These are phyloP conservation scores for Fomitopsis schrenkii DNA, from an alignment of 1,284 basidiomycete species.

Conservation along the genomic window DNA sequence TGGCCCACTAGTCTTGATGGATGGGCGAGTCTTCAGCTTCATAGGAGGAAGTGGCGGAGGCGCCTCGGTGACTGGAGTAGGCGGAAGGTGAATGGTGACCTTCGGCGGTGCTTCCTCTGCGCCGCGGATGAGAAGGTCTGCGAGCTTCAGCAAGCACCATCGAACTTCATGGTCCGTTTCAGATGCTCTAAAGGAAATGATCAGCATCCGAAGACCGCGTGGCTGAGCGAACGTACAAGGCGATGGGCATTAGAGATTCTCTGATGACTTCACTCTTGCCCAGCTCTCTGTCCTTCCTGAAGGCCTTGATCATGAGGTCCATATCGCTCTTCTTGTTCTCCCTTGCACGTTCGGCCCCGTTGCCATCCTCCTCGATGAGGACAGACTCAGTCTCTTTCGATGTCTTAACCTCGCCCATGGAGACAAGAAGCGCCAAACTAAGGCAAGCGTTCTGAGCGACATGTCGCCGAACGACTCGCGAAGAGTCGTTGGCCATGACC, in stretches of 20 bases:
- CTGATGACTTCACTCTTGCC: conserved; percentile 80
- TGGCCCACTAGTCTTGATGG: conserved; percentile 39
- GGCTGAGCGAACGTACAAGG: conserved; percentile 52
- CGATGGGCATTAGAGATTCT: conserved; percentile 77
- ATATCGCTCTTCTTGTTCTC: conserved; percentile 79
- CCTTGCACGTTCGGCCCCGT: conserved; percentile 61
- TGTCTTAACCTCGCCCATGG: conserved; percentile 86
- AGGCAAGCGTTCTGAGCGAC: conserved; percentile 86
- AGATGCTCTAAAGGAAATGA: conserved; percentile 45
- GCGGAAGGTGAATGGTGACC: conserved; percentile 80
- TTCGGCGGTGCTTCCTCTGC: conserved; percentile 83
- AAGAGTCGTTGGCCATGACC: conserved; percentile 87
- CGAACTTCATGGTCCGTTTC: conserved; percentile 85
- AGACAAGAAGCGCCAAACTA: conserved; percentile 82
- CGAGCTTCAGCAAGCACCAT: conserved; percentile 89
- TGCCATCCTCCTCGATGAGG: conserved; percentile 84
- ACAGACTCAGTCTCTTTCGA: conserved; percentile 73
- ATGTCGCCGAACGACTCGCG: conserved; percentile 78
- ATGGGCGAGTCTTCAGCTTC: conserved; percentile 41
- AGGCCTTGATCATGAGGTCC: conserved; percentile 75
- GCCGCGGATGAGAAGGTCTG: conserved; percentile 85
- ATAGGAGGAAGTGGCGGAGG: conserved; percentile 48
- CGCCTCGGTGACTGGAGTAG: conserved; percentile 66
- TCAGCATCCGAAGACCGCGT: not conserved
- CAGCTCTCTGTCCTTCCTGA: conserved; percentile 81